These are phyloP conservation scores for Rhodamnia argentea DNA, from an alignment of 345 rosid genomes.

Conservation along the genomic window DNA sequence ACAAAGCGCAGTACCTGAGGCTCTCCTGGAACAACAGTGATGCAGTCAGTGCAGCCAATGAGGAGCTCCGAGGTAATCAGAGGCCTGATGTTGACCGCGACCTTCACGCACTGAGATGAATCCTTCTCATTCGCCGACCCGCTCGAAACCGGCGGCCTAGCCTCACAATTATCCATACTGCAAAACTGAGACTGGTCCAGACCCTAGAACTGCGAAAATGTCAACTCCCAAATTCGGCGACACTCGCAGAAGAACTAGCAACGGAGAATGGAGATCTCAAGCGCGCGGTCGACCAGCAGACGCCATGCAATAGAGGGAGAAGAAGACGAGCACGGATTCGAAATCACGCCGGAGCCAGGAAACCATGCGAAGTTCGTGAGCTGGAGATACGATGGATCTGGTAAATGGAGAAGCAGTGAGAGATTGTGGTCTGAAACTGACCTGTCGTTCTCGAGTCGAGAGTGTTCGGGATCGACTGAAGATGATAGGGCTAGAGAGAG, in stretches of 20 bases:
- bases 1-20: constrained; percentile 51
- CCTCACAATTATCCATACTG: constrained; percentile 41
- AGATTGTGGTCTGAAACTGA: neutral
- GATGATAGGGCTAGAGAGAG: neutral
- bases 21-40: constrained; percentile 68
- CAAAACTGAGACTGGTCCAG: neutral
- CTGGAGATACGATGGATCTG: neutral
- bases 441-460: neutral
- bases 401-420: neutral
- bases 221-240: neutral
- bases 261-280: neutral
- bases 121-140: constrained; percentile 14
- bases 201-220: neutral
- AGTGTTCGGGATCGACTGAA: neutral
- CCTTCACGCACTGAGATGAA: constrained; percentile 52
- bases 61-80: constrained; percentile 83
- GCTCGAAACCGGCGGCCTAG: neutral
- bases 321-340: neutral
- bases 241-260: neutral
- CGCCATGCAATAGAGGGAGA: neutral
- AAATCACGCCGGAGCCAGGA: neutral
- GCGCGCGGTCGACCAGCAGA: neutral
- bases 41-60: constrained; percentile 82
- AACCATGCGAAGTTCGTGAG: neutral
- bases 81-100: constrained; percentile 87